A percentile compares a stretch with the other conserved stretches of the same genome.
Evolutionary conservation across 257 asterid species (phyloP).

Genomic region (Nicotiana knightiana): DNA sequence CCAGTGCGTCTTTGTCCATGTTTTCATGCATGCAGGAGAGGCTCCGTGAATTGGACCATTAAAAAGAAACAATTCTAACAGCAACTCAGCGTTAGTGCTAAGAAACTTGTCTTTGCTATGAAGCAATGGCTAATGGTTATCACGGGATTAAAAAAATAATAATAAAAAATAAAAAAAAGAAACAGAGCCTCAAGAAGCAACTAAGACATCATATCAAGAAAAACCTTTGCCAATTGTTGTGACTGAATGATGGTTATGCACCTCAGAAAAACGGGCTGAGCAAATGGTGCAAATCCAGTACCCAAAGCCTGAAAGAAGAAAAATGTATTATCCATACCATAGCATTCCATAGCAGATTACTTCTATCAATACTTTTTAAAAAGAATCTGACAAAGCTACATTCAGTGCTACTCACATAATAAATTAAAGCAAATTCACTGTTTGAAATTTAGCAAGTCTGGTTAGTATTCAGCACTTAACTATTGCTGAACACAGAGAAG

Average conservation of each 20-base stretch:
- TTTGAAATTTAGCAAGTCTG: too few species aligned
- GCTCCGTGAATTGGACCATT: neutral
- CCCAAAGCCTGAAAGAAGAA: conserved; percentile 75
- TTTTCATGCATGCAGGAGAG: neutral
- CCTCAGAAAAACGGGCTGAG: conserved; percentile 93
- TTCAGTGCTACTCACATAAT: too few species aligned
- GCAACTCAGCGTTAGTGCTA: too few species aligned
- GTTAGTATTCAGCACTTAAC: too few species aligned
- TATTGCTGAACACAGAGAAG: neutral
- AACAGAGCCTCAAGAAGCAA: neutral
- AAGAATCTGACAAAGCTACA: too few species aligned
- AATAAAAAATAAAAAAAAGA: neutral
- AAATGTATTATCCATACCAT: neutral
- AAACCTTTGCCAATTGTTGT: conserved; percentile 93
- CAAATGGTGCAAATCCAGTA: conserved; percentile 78
- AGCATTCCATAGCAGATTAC: neutral
- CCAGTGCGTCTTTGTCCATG: neutral
- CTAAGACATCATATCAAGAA: conserved; percentile 7
- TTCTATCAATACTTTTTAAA: neutral
- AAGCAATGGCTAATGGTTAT: neutral
- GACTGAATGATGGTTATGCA: conserved; percentile 87
- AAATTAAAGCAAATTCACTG: too few species aligned
- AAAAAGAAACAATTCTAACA: neutral
- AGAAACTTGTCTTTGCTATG: neutral
- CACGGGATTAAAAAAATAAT: too few species aligned